These are phyloP conservation scores for Kazachstania martiniae DNA, from an alignment of 805 yeast genomes.

Conservation along the genomic window DNA sequence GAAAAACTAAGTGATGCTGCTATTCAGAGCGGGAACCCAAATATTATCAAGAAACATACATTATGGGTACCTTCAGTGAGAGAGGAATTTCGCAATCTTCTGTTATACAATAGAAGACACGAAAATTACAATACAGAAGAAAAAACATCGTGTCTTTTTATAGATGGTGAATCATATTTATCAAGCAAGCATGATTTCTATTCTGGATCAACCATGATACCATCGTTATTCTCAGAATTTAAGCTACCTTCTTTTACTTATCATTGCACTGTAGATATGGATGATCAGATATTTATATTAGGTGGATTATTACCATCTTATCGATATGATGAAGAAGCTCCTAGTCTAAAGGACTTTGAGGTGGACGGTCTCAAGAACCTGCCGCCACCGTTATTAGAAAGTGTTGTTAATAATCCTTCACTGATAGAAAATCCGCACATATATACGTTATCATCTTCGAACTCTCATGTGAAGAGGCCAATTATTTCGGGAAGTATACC, in stretches of 20 bases:
- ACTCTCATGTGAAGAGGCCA: slow-evolving; percentile 30
- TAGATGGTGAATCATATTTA: slow-evolving; percentile 10
- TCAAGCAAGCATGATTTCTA: slow-evolving; percentile 12
- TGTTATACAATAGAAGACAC: slow-evolving; percentile 1
- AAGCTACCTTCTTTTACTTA: slow-evolving; percentile 33
- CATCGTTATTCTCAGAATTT: slow-evolving; percentile 27
- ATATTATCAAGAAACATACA: slow-evolving; percentile 10
- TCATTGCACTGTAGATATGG: slow-evolving; percentile 32
- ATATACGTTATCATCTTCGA: slow-evolving; percentile 29
- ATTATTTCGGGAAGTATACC: slow-evolving; percentile 35
- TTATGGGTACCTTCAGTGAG: slow-evolving; percentile 21
- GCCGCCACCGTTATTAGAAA: slow-evolving; percentile 36
- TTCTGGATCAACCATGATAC: slow-evolving; percentile 15
- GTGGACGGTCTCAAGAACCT: slow-evolving; percentile 32
- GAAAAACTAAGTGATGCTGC: slow-evolving; percentile 11
- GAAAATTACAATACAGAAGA: neutral
- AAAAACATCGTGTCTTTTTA: slow-evolving; percentile 6
- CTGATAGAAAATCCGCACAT: slow-evolving; percentile 30
- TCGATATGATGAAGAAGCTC: slow-evolving; percentile 18
- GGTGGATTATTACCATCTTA: slow-evolving; percentile 36
- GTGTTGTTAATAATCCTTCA: slow-evolving; percentile 33
- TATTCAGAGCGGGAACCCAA: slow-evolving; percentile 8
- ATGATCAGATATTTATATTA: slow-evolving; percentile 28
- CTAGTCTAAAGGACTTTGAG: slow-evolving; percentile 27
- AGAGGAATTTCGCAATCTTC: slow-evolving; percentile 5